A percentile compares a stretch with the other conserved stretches of the same genome.
Conservation (phyloP, 164 flowering plant species). For the Paratinospora sagittata region DNA sequence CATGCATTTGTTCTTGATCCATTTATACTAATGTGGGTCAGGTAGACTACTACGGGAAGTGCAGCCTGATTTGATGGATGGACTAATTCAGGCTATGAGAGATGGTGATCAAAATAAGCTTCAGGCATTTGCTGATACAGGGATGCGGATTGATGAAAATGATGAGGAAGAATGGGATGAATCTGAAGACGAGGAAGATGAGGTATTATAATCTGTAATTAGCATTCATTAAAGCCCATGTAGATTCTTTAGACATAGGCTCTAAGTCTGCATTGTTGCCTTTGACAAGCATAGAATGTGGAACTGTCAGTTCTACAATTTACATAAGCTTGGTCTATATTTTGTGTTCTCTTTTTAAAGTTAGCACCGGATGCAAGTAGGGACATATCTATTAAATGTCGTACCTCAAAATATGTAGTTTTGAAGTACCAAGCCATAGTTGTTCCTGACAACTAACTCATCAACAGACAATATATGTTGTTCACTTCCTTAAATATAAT, state of each 20-base stretch:
- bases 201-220: too few relatives aligned
- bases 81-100: slow-evolving; percentile 65
- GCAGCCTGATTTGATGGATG: slow-evolving; percentile 68
- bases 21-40: slow-evolving; percentile 22
- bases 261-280: background rate
- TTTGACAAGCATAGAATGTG: background rate
- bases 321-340: background rate
- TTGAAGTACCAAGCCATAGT: too few relatives aligned
- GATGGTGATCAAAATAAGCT: slow-evolving; percentile 56
- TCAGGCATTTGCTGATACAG: slow-evolving; percentile 37
- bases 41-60: slow-evolving; percentile 67
- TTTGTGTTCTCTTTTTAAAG: background rate
- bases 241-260: background rate
- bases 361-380: too few relatives aligned
- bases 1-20: background rate
- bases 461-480: too few relatives aligned
- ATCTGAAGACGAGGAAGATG: slow-evolving; percentile 39
- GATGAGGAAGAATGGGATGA: slow-evolving; percentile 41
- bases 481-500: too few relatives aligned
- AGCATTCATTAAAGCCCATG: background rate
- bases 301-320: background rate
- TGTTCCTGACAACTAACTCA: too few relatives aligned
- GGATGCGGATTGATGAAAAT: slow-evolving; percentile 20
- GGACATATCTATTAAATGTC: too few relatives aligned
- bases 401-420: too few relatives aligned